Base-by-base conservation (phyloP, 805 yeast genomes). In the Pichia scutulata region DNA sequence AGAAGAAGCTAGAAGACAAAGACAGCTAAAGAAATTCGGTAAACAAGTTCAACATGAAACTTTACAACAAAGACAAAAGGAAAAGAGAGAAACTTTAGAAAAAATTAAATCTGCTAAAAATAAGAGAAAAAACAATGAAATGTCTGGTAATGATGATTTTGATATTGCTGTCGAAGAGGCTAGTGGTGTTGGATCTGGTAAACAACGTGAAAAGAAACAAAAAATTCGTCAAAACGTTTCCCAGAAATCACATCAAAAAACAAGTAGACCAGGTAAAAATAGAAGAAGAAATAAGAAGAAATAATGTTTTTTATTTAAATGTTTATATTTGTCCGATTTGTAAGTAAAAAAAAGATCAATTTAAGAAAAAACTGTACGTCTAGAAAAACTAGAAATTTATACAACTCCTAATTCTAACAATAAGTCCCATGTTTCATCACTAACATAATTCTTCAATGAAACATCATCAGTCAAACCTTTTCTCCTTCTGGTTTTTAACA, bases 41-140 rank as follows among this genome's bases (percentile, higher is more conserved):
- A 92, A 92, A 72, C 96, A 92, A 74, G 97, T 90, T 30, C 97
- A 90, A 74, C 80, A 86, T 61, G 96, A 88, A 57, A 89, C 96
- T 42, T 75, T 90, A 63, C 97, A 90, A 72, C 88, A 86, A 61
- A 85, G 98, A 72, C 95, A 88, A 66, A 84, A 86, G 73, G 93
- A 89, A 61, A 92, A 92, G 84, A 81, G 80, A 64, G 96, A 89
- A 23, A 82, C 96, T 21, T 70, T 92, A 58, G 96, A 90, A 23
- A 86, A 85, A 73, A 88, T 92, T 68, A 90, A 89, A 70, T 76
- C 86, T n/a, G 77, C 93, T 63, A 89, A 88, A 77, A 83, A 86
- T 66, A 90, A 89, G 80, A 82, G 96, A 72, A 82, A 82, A 61
- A 77, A 80, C 55, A 80, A 82, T 56, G 96, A 86, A 58, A 78